Percentiles rank a stretch among this genome's conserved stretches.
These are phyloP conservation scores for Olyra latifolia DNA, from an alignment of 176 grass and related monocot genomes.

Conservation along the genomic window DNA sequence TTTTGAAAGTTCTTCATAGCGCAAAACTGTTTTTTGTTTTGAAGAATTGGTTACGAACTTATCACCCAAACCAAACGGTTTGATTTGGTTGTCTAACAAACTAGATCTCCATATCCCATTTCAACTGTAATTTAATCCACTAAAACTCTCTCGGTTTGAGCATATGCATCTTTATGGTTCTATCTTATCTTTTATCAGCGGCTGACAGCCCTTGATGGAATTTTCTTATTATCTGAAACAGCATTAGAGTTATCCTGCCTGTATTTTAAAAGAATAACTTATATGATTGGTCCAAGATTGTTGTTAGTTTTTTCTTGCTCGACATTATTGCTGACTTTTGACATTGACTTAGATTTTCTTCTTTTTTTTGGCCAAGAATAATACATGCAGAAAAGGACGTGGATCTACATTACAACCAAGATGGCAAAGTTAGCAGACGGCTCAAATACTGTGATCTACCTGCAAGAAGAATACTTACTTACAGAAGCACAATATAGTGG, in stretches of 20 bases:
- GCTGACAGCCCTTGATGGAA: background rate
- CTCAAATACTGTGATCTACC: background rate
- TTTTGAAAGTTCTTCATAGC: background rate
- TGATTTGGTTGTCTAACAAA: constrained; percentile 22
- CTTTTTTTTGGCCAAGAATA: background rate
- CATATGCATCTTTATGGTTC: background rate
- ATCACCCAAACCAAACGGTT: background rate
- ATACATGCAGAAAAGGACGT: background rate
- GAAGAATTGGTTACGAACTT: background rate
- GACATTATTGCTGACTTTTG: background rate
- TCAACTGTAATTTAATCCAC: background rate
- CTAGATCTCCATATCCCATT: background rate
- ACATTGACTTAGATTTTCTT: background rate
- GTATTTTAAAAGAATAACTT: background rate
- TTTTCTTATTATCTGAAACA: background rate
- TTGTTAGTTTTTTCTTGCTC: background rate
- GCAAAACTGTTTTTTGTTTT: background rate
- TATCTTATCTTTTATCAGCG: background rate
- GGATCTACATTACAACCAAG: background rate
- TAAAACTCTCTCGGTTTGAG: background rate
- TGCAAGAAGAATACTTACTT: background rate
- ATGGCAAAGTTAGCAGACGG: background rate
- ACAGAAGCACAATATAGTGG: background rate
- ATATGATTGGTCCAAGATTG: background rate
- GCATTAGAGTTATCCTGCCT: background rate